These are phyloP conservation scores for Periglandula ipomoeae DNA, from an alignment of 2,329 filamentous ascomycete species.

Conservation along the genomic window DNA sequence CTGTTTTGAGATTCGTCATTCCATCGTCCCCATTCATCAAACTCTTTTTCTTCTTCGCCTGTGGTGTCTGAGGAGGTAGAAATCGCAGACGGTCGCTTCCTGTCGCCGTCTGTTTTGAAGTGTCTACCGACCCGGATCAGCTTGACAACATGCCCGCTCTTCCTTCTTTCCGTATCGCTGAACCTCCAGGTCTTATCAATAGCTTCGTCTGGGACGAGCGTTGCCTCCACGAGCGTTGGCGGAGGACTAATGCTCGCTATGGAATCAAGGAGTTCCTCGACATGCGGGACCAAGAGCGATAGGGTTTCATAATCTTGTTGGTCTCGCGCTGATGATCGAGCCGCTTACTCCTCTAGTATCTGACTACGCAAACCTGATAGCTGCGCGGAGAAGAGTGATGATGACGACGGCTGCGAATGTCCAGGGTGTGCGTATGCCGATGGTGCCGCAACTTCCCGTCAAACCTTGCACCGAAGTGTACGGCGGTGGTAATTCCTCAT, in stretches of 20 bases:
- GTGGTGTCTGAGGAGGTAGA: not conserved
- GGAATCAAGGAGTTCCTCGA: constrained; percentile 32
- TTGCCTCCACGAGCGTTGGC: constrained; percentile 30
- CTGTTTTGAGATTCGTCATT: constrained; percentile 15
- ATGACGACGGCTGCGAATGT: constrained; percentile 1
- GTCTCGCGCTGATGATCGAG: constrained; percentile 23
- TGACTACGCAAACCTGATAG: constrained; percentile 26
- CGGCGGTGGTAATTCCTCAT: not conserved
- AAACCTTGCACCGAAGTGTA: not conserved
- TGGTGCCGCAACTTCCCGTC: not conserved
- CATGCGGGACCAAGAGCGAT: constrained; percentile 28
- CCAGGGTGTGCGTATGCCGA: not conserved
- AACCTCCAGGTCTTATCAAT: constrained; percentile 28
- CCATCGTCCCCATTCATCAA: constrained; percentile 9
- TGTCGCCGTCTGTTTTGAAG: constrained; percentile 5
- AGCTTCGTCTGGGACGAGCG: constrained; percentile 33
- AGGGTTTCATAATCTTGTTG: constrained; percentile 29
- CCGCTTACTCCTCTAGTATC: constrained; percentile 26
- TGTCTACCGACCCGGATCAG: constrained; percentile 22
- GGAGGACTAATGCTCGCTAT: constrained; percentile 24
- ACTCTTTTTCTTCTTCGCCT: not conserved
- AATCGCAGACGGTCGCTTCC: not conserved
- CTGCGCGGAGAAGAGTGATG: constrained; percentile 25
- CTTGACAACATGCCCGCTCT: constrained; percentile 20
- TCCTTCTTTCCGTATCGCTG: constrained; percentile 22